Conservation (phyloP, 495 filamentous ascomycete species). For the Penicillium pancosmium region DNA sequence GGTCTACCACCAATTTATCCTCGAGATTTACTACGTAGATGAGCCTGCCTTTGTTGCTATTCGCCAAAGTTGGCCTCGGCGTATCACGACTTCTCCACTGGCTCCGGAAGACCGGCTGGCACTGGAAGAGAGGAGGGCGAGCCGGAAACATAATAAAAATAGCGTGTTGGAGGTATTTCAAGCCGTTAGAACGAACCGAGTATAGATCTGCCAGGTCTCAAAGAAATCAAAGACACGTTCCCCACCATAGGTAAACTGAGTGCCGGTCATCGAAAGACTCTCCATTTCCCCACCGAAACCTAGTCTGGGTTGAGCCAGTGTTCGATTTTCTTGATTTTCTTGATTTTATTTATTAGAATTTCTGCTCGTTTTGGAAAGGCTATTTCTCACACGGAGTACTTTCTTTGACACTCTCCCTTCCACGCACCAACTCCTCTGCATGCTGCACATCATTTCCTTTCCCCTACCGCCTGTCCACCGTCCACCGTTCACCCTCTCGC, state of each 20-base stretch:
- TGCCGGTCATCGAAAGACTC: background rate
- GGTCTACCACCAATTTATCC: background rate
- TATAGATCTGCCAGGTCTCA: conserved; percentile 13
- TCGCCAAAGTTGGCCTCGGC: conserved; percentile 7
- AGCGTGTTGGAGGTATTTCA: background rate
- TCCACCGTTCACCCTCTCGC: conserved; percentile 6
- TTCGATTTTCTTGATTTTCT: conserved; percentile 13
- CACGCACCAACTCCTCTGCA: conserved; percentile 28
- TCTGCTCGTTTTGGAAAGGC: background rate
- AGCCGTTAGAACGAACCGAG: conserved; percentile 15
- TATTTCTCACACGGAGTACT: background rate
- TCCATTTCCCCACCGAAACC: conserved; percentile 7
- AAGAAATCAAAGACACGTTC: conserved; percentile 3
- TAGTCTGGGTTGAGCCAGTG: background rate
- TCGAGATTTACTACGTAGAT: background rate
- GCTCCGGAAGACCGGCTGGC: conserved; percentile 23
- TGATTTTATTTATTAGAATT: background rate
- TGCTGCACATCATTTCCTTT: conserved; percentile 38
- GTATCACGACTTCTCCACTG: conserved; percentile 30
- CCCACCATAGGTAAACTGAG: background rate
- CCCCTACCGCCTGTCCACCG: conserved; percentile 9
- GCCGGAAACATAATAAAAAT: background rate
- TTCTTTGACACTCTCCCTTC: conserved; percentile 12
- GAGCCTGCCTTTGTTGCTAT: conserved; percentile 3
- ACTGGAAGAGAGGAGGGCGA: background rate